These are phyloP conservation scores for Phytophthora vignae DNA, from an alignment of 352 stramenopile genomes.

Conservation along the genomic window DNA sequence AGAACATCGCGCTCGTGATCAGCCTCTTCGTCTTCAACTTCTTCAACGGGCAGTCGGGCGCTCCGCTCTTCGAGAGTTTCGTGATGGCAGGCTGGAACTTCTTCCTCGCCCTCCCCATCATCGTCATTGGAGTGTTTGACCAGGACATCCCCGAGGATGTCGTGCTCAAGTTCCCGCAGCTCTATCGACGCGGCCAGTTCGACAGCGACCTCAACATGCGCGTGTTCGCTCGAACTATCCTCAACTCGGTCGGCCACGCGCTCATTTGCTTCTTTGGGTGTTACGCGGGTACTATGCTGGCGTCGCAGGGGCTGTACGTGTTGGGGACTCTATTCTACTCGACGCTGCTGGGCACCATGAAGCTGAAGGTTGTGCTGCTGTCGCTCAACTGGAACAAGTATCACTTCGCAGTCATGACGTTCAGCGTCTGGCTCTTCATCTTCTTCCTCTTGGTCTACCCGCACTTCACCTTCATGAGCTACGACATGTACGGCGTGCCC, in stretches of 20 bases:
- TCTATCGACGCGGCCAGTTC: constrained; percentile 55
- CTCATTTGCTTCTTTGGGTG: constrained; percentile 67
- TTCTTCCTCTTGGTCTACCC: constrained; percentile 77
- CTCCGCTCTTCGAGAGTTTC: constrained; percentile 82
- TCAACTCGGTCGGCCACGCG: constrained; percentile 59
- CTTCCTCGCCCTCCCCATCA: constrained; percentile 92
- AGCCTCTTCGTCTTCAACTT: constrained; percentile 94
- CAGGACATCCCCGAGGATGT: constrained; percentile 66
- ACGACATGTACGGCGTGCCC: constrained; percentile 70
- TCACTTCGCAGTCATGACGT: constrained; percentile 55
- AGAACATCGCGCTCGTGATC: constrained; percentile 96
- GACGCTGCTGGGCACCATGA: constrained; percentile 71
- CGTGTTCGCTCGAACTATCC: constrained; percentile 61
- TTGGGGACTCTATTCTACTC: constrained; percentile 76
- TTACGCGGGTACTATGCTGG: constrained; percentile 40
- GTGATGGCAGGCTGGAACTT: constrained; percentile 88
- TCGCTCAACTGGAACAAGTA: constrained; percentile 76
- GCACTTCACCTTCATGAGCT: constrained; percentile 72
- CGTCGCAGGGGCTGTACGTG: constrained; percentile 51
- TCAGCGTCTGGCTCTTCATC: constrained; percentile 66
- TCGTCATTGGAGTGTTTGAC: constrained; percentile 80
- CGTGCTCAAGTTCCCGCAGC: constrained; percentile 56
- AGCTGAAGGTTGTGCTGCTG: constrained; percentile 72
- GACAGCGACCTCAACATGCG: constrained; percentile 74
- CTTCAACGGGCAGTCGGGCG: constrained; percentile 92